Conservation (phyloP, 805 yeast genomes). For the Henningerozyma blattae region DNA sequence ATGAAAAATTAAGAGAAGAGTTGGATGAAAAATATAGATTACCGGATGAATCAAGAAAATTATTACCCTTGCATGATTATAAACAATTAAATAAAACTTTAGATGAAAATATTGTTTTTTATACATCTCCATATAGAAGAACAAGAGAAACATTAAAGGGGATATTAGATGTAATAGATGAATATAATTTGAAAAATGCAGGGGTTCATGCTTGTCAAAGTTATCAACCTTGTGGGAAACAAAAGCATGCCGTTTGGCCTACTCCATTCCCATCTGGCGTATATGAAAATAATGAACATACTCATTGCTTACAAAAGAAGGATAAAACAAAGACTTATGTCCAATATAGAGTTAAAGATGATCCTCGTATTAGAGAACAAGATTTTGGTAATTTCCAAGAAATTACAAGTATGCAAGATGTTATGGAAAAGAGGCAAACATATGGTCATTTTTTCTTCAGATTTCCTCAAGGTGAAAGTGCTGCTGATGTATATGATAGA, state of each 20-base stretch:
- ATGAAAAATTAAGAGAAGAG: conserved; percentile 8
- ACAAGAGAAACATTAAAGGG: conserved; percentile 77
- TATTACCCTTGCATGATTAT: conserved; percentile 10
- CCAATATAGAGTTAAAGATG: conserved; percentile 57
- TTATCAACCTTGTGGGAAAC: conserved; percentile 18
- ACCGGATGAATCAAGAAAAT: conserved; percentile 3
- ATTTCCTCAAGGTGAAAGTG: conserved; percentile 89
- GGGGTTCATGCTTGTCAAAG: conserved; percentile 9
- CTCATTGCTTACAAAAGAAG: conserved; percentile 3
- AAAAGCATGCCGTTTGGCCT: conserved; percentile 21
- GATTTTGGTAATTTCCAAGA: conserved; percentile 92
- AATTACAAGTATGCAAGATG: conserved; percentile 60
- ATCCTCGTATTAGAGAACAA: conserved; percentile 87
- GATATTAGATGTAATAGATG: conserved; percentile 43
- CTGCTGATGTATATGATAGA: conserved; percentile 90
- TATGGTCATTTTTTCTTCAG: conserved; percentile 86
- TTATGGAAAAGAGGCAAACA: conserved; percentile 74
- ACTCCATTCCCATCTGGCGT: conserved; percentile 14
- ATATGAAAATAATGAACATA: conserved; percentile 14
- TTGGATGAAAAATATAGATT: conserved; percentile 12
- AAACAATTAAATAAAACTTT: conserved; percentile 27
- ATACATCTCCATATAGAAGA: conserved; percentile 77
- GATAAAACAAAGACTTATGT: conserved; percentile 23
- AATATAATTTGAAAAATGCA: conserved; percentile 12
- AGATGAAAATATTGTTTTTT: conserved; percentile 57